These are phyloP conservation scores for Fusarium tricinctum DNA, from an alignment of 2,329 filamentous ascomycete species.

Conservation along the genomic window DNA sequence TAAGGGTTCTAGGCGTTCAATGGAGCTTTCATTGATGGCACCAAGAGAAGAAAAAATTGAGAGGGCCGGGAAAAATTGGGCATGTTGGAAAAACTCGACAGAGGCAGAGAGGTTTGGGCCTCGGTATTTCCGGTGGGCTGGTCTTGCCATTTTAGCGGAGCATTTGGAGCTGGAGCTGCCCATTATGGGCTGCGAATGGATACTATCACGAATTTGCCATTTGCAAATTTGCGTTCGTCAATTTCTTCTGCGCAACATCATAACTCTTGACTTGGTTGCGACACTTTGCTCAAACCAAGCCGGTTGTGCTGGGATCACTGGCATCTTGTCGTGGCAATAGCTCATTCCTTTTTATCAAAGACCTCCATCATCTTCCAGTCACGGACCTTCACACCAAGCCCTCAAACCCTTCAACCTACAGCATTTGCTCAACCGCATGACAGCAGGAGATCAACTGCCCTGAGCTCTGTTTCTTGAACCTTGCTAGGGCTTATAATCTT, in stretches of 20 bases:
- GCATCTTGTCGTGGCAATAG: conserved; percentile 10
- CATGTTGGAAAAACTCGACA: conserved; percentile 31
- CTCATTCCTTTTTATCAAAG: conserved; percentile 1
- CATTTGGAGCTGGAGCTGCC: conserved; percentile 23
- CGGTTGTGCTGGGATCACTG: conserved; percentile 29
- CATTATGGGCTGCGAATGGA: conserved; percentile 6
- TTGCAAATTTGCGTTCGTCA: conserved; percentile 38
- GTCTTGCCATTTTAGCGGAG: conserved; percentile 40
- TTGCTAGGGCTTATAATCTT: conserved; percentile 23
- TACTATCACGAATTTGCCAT: conserved; percentile 42
- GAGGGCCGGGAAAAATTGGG: conserved; percentile 33
- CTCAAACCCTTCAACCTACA: conserved; percentile 10
- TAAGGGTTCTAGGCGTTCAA: conserved; percentile 10
- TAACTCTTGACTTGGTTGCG: conserved; percentile 13
- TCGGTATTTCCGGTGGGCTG: conserved; percentile 37
- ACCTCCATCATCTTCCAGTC: background rate
- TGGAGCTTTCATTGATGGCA: conserved; percentile 20
- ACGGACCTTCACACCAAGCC: conserved; percentile 20
- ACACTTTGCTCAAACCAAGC: conserved; percentile 25
- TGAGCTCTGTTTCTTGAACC: conserved; percentile 12
- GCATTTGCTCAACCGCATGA: conserved; percentile 2
- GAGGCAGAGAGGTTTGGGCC: conserved; percentile 26
- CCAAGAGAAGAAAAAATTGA: conserved; percentile 5
- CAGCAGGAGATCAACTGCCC: conserved; percentile 13
- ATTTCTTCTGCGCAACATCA: conserved; percentile 22